Conservation (phyloP, 2,329 filamentous ascomycete genomes). For the Epichloe hybrida region DNA sequence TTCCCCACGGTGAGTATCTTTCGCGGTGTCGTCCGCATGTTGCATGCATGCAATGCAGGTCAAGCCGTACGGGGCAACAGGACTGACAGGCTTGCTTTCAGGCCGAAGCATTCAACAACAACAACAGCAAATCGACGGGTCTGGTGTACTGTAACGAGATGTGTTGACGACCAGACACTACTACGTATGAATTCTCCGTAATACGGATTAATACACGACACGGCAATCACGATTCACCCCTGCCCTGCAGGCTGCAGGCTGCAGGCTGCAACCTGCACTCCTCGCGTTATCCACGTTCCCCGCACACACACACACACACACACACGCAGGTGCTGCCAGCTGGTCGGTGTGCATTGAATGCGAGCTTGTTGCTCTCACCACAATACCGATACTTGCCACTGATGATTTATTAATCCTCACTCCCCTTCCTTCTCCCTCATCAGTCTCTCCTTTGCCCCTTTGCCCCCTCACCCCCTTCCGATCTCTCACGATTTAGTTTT, state of each 20-base stretch:
- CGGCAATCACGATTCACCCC: too few species aligned
- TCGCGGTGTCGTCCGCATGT: too few species aligned
- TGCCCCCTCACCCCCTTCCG: not conserved
- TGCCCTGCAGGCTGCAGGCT: too few species aligned
- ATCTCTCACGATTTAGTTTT: not conserved
- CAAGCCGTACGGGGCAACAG: not conserved
- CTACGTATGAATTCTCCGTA: too few species aligned
- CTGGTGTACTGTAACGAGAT: not conserved
- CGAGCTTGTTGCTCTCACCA: not conserved
- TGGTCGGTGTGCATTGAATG: not conserved
- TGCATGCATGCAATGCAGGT: not conserved
- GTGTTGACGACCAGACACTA: too few species aligned
- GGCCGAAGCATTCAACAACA: not conserved
- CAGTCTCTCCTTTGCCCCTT: not conserved
- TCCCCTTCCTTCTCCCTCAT: not conserved
- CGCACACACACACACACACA: too few species aligned
- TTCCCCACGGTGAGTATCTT: not conserved
- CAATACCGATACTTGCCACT: not conserved
- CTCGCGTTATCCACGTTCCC: too few species aligned
- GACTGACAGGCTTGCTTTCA: not conserved
- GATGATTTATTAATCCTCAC: not conserved
- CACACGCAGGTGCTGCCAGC: not conserved
- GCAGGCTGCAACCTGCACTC: too few species aligned
- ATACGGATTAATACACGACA: too few species aligned
- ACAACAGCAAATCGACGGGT: not conserved